These are phyloP conservation scores for thale cress (Arabidopsis thaliana) DNA, from an alignment of 345 rosid genomes.

Conservation along the genomic window TAIR10.1 NC_003075.7:18415001-18415500, in stretches of 20 bases:
- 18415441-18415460: slow-evolving; percentile 60
- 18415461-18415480: slow-evolving; percentile 61
- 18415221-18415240: slow-evolving; percentile 95
- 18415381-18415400: slow-evolving; percentile 90
- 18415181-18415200: slow-evolving; percentile 76
- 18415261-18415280: slow-evolving; percentile 72
- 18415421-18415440: slow-evolving; percentile 69
- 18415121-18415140: slow-evolving; percentile 57
- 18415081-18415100: background rate
- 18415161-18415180: slow-evolving; percentile 98
- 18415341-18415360: slow-evolving; percentile 29
- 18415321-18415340: background rate
- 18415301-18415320: slow-evolving; percentile 27
- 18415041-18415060: slow-evolving; percentile 25
- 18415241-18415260: slow-evolving; percentile 88
- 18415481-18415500: slow-evolving; percentile 52
- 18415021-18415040: slow-evolving; percentile 17
- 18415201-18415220: slow-evolving; percentile 96
- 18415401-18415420: slow-evolving; percentile 64
- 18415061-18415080: background rate
- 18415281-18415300: slow-evolving; percentile 80
- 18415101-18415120: background rate
- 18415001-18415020: slow-evolving; percentile 79
- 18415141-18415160: slow-evolving; percentile 94
- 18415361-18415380: slow-evolving; percentile 38